Evolutionary conservation across 2,329 filamentous ascomycete species (phyloP), one percentile per base, ranked within the genome.

Genomic region (Fusarium austroafricanum): DNA sequence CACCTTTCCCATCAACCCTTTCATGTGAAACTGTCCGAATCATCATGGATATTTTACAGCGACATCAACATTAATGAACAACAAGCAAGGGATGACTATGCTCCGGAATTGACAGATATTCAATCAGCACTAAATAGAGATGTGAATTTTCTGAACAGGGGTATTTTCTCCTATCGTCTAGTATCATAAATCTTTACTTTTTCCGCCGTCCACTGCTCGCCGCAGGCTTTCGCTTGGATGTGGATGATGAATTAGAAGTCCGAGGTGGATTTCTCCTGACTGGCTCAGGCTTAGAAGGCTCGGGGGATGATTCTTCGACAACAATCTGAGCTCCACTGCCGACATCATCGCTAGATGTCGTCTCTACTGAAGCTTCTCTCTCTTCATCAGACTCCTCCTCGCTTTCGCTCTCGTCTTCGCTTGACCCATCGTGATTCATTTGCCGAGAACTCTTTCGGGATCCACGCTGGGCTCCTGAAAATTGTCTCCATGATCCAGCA

Each of bases 151-250:
- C 46, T 44, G 28, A 43, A 45, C 31, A 31, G 38, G 43, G 57
- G 45, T 54, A 57, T 42, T 54, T 68, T 61, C 49, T 57, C 47
- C 47, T 44, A n/a, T 42, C 17, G 18, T 44, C 33, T 57, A 52
- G 51, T 40, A 62, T 61, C 23, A 59, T 45, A 64, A 44, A 37
- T 51, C 58, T 50, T 74, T 65, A 75, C 71, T 75, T 78, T 69
- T 76, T 81, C 73, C 77, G 78, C 68, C 79, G 73, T 67, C 73
- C 76, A 53, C 71, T 72, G 15, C 35, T 61, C 23, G 71, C 71
- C 21, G 69, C 73, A 28, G 75, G 74, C 40, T 81, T 83, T 66
- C 79, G 77, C 72, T 83, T 83, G n/a, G 74, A 67, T 18, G 80
- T 76, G 39, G 81, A 78, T 60, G 79, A 57, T 29, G 61, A 65